phyloP scores from a whole-genome alignment of 169 alveolate species.

The Sarcocystis neurona region DNA sequence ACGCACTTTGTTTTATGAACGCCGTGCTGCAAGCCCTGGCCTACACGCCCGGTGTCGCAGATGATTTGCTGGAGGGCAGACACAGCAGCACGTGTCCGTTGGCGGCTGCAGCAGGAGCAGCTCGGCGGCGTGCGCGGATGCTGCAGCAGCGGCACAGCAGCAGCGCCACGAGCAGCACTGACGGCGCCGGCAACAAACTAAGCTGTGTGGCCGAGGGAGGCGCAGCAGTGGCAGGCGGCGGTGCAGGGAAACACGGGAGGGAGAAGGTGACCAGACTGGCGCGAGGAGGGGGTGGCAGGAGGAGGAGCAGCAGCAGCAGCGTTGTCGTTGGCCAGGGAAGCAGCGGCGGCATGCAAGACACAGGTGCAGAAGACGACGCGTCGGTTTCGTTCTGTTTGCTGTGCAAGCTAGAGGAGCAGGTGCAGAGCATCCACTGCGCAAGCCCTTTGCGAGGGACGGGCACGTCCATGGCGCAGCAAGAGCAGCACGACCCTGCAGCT shows the following conservation, averaged over 20 bases:
- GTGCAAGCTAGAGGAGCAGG: conserved; percentile 75
- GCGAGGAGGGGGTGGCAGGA: background rate
- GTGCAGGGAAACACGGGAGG: background rate
- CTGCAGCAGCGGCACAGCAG: too few relatives aligned
- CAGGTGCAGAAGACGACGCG: background rate
- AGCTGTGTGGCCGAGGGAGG: background rate
- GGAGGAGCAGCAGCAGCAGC: conserved; percentile 32
- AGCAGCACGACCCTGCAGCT: background rate
- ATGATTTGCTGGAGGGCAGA: conserved; percentile 38
- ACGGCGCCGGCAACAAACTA: background rate
- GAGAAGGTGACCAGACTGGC: background rate
- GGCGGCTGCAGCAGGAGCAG: too few relatives aligned
- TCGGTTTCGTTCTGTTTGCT: conserved; percentile 62
- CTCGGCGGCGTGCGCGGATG: too few relatives aligned
- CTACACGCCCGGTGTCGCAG: conserved; percentile 61
- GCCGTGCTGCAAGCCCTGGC: conserved; percentile 61
- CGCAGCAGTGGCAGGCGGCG: background rate
- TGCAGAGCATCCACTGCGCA: conserved; percentile 55
- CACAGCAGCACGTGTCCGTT: conserved; percentile 45
- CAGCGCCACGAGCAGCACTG: conserved; percentile 6
- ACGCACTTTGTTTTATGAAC: conserved; percentile 55
- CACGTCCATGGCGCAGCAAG: background rate
- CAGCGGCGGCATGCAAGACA: background rate
- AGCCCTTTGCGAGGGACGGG: conserved; percentile 49
- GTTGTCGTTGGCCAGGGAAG: background rate